Conservation (phyloP, 345 rosid species). For the Streptanthus diversifolius region DNA sequence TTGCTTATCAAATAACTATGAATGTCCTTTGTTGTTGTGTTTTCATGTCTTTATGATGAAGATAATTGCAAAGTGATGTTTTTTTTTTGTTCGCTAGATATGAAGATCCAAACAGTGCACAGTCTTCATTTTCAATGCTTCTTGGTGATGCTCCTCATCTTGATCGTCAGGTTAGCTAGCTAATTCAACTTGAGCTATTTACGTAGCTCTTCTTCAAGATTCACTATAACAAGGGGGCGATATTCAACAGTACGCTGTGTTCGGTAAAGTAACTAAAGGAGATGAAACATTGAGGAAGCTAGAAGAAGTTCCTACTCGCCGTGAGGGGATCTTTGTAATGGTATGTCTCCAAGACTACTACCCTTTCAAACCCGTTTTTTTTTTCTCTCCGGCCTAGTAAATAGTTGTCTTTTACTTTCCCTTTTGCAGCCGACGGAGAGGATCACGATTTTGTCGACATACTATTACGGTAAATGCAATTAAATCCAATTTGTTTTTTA, state of each 20-base stretch:
- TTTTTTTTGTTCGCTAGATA: conserved; percentile 39
- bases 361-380: background rate
- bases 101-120: conserved; percentile 84
- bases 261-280: conserved; percentile 94
- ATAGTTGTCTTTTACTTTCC: background rate
- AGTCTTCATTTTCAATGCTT: conserved; percentile 92
- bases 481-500: conserved; percentile 16
- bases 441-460: conserved; percentile 80
- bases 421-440: conserved; percentile 55
- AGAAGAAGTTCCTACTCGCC: conserved; percentile 83
- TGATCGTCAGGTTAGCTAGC: conserved; percentile 60
- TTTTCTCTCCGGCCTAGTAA: background rate
- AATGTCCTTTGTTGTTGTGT: background rate
- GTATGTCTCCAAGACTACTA: conserved; percentile 38
- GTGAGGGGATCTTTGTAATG: conserved; percentile 93
- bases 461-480: conserved; percentile 44
- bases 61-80: background rate
- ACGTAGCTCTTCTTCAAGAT: background rate
- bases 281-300: conserved; percentile 83
- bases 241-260: conserved; percentile 76
- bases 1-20: background rate
- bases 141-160: conserved; percentile 98
- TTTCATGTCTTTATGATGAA: background rate
- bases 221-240: background rate
- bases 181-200: background rate